A percentile compares a stretch with the other conserved stretches of the same genome.
Conservation (phyloP, 352 stramenopile genomes). For the Phytophthora kernoviae region DNA sequence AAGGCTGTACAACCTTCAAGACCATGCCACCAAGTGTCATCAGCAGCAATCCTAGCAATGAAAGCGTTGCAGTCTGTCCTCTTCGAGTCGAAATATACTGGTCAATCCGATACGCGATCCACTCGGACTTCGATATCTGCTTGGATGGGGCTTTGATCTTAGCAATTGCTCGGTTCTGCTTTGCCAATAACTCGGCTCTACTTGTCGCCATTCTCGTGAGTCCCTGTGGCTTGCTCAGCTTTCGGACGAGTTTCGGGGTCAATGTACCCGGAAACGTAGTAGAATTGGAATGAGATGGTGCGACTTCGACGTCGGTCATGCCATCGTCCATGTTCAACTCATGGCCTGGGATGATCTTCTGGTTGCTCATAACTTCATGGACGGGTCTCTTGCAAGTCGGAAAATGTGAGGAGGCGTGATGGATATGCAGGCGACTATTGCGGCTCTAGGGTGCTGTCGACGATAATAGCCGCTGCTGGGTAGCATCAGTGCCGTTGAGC, state of each 20-base stretch:
- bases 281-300: background rate
- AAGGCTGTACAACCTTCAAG: slow-evolving; percentile 41
- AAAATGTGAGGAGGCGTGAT: slow-evolving; percentile 24
- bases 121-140: slow-evolving; percentile 44
- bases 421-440: slow-evolving; percentile 16
- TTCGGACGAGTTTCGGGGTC: slow-evolving; percentile 6
- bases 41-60: slow-evolving; percentile 46
- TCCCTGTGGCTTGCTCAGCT: slow-evolving; percentile 18
- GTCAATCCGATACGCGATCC: slow-evolving; percentile 58
- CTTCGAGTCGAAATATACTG: slow-evolving; percentile 66
- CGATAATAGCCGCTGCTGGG: background rate
- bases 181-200: slow-evolving; percentile 30
- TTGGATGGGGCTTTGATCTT: slow-evolving; percentile 31
- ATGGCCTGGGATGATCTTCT: slow-evolving; percentile 34
- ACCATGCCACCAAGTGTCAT: slow-evolving; percentile 49
- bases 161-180: slow-evolving; percentile 26
- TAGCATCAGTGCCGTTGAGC: background rate
- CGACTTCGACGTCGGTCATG: slow-evolving; percentile 16
- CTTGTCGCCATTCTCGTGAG: slow-evolving; percentile 26
- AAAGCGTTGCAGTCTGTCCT: slow-evolving; percentile 57
- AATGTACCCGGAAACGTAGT: slow-evolving; percentile 6
- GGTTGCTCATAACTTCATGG: slow-evolving; percentile 31
- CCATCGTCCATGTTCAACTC: slow-evolving; percentile 15
- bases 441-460: background rate
- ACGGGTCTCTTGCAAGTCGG: slow-evolving; percentile 6